Conservation (phyloP, 2,329 filamentous ascomycete genomes). For the Colletotrichum scovillei region DNA sequence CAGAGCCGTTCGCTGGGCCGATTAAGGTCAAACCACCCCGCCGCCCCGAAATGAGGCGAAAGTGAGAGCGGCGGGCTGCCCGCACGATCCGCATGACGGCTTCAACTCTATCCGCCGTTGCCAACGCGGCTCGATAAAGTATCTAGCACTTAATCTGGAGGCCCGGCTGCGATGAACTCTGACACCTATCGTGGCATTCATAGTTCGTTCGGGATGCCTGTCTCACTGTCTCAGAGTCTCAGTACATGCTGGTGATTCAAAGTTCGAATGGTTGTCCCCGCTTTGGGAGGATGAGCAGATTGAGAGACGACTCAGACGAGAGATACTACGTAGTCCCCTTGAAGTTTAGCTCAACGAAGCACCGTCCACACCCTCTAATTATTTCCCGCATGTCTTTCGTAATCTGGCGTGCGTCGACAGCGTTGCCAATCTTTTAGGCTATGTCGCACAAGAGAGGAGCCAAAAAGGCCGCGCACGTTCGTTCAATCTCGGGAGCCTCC, state of each 20-base stretch:
- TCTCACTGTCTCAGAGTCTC: not conserved
- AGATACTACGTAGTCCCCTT: not conserved
- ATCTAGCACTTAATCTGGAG: not conserved
- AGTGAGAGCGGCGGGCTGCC: not conserved
- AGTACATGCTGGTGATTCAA: not conserved
- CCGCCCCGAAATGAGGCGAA: not conserved
- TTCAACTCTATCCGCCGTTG: slow-evolving; percentile 11
- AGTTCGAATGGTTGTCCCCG: not conserved
- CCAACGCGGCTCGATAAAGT: not conserved
- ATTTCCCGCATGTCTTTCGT: not conserved
- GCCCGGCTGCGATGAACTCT: not conserved
- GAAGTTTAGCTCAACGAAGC: not conserved
- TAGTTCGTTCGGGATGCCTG: not conserved
- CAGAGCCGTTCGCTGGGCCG: not conserved
- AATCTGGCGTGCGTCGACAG: not conserved
- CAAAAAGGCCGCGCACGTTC: slow-evolving; percentile 25
- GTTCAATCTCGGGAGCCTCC: slow-evolving; percentile 25
- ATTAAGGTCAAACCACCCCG: not conserved
- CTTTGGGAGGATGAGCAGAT: not conserved
- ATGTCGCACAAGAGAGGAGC: slow-evolving; percentile 7
- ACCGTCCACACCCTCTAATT: not conserved
- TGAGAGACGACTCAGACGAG: not conserved
- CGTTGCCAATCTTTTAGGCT: slow-evolving; percentile 12
- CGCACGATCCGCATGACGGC: slow-evolving; percentile 29
- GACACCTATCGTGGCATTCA: not conserved